Evolutionary conservation across 441 rosid genomes (phyloP).

Genomic region (Mallotus repandus): DNA sequence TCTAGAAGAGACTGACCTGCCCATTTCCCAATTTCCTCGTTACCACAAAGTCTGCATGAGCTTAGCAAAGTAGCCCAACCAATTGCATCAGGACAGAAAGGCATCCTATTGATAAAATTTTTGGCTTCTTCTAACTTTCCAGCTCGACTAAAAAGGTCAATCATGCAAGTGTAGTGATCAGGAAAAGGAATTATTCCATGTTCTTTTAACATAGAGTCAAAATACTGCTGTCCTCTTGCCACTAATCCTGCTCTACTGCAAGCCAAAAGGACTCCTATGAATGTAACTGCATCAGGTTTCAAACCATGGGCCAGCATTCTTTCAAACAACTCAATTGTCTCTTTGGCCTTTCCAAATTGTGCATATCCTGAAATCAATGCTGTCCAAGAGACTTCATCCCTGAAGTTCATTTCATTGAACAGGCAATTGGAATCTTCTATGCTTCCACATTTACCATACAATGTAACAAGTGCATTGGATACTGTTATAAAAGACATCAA

Average conservation of each 20-base stretch:
- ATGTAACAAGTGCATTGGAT: conserved; percentile 82
- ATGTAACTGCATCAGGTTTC: conserved; percentile 87
- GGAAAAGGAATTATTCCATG: conserved; percentile 53
- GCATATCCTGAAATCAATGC: conserved; percentile 87
- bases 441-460: conserved; percentile 89
- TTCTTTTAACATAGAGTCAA: conserved; percentile 62
- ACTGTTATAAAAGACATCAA: conserved; percentile 62
- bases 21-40: conserved; percentile 74
- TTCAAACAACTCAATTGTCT: conserved; percentile 72
- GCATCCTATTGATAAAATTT: conserved; percentile 67
- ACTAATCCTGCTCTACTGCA: conserved; percentile 95
- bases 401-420: conserved; percentile 68
- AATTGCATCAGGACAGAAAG: conserved; percentile 69
- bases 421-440: conserved; percentile 55
- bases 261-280: conserved; percentile 85
- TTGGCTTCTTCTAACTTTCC: conserved; percentile 86
- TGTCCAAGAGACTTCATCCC: conserved; percentile 92
- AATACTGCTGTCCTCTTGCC: conserved; percentile 68
- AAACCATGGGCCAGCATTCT: conserved; percentile 62
- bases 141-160: conserved; percentile 87
- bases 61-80: conserved; percentile 92
- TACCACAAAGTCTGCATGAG: conserved; percentile 68
- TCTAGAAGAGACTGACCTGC: conserved; percentile 81
- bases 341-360: conserved; percentile 75
- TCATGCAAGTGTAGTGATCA: conserved; percentile 93